These are phyloP conservation scores for Scheffersomyces ergatensis DNA, from an alignment of 805 yeast species.

Conservation along the genomic window DNA sequence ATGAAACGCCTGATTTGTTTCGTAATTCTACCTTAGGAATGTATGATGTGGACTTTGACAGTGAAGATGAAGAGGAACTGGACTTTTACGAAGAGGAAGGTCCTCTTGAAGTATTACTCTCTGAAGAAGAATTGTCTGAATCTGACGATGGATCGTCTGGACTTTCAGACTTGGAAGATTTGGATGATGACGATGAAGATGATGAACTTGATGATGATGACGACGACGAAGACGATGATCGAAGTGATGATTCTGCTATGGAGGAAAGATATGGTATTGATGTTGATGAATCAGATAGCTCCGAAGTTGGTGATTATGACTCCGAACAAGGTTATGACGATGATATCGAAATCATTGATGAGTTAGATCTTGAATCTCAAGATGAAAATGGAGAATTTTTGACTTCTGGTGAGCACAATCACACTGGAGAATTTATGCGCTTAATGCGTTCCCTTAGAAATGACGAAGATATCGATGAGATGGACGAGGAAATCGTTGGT, in stretches of 20 bases:
- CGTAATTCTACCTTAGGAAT: slow-evolving; percentile 89
- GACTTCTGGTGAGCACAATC: slow-evolving; percentile 3
- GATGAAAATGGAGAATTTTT: background rate
- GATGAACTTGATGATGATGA: slow-evolving; percentile 38
- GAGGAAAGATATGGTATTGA: slow-evolving; percentile 9
- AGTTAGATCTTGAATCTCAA: slow-evolving; percentile 24
- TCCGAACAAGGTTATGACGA: slow-evolving; percentile 17
- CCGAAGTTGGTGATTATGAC: slow-evolving; percentile 5
- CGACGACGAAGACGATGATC: slow-evolving; percentile 16
- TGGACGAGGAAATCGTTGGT: slow-evolving; percentile 13
- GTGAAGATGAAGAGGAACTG: slow-evolving; percentile 54
- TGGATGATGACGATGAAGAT: slow-evolving; percentile 19
- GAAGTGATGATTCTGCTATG: background rate
- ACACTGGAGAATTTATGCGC: slow-evolving; percentile 13
- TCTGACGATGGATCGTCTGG: slow-evolving; percentile 19
- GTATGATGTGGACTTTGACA: slow-evolving; percentile 80
- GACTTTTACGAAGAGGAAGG: slow-evolving; percentile 37
- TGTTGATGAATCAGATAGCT: slow-evolving; percentile 8
- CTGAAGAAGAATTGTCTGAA: slow-evolving; percentile 27
- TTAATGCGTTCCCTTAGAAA: slow-evolving; percentile 19
- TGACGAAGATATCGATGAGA: slow-evolving; percentile 14
- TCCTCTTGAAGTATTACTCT: slow-evolving; percentile 38
- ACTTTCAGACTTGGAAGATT: slow-evolving; percentile 22
- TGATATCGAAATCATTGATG: slow-evolving; percentile 37
- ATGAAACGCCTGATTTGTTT: slow-evolving; percentile 80